These are phyloP conservation scores for Guadua angustifolia DNA, from an alignment of 176 grass and related monocot genomes.

Conservation along the genomic window DNA sequence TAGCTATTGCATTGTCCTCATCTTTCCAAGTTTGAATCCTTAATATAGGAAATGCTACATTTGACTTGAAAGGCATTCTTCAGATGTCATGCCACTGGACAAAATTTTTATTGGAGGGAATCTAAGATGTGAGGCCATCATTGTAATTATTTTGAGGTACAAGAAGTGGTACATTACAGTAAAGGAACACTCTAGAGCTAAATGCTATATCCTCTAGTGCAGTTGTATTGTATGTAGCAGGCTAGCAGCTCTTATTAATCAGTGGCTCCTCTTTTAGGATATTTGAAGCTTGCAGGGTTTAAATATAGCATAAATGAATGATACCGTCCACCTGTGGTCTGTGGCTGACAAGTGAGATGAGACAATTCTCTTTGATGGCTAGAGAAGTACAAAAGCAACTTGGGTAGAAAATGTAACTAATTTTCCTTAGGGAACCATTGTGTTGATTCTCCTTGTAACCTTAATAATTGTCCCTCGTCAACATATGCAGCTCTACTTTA, in stretches of 20 bases:
- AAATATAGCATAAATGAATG: neutral
- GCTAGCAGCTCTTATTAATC: neutral
- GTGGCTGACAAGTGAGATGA: neutral
- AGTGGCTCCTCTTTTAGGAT: too few species aligned
- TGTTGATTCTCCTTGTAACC: neutral
- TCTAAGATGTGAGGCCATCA: neutral
- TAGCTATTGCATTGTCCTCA: neutral
- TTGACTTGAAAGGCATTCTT: neutral
- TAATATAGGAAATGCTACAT: neutral
- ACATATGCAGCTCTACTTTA: neutral
- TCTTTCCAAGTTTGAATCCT: neutral
- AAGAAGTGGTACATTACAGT: neutral
- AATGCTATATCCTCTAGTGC: neutral
- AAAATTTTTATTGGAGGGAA: neutral
- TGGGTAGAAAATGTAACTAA: neutral
- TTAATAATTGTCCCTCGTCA: neutral
- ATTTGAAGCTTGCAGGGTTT: too few species aligned
- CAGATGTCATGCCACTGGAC: neutral
- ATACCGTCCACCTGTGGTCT: neutral
- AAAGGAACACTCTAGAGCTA: neutral
- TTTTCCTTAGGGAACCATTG: neutral
- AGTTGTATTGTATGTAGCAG: neutral
- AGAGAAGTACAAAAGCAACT: neutral
- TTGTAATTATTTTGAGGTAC: neutral
- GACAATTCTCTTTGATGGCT: neutral